Base-by-base conservation (phyloP, 306 rosid species). In the Gastrolobium bilobum region DNA sequence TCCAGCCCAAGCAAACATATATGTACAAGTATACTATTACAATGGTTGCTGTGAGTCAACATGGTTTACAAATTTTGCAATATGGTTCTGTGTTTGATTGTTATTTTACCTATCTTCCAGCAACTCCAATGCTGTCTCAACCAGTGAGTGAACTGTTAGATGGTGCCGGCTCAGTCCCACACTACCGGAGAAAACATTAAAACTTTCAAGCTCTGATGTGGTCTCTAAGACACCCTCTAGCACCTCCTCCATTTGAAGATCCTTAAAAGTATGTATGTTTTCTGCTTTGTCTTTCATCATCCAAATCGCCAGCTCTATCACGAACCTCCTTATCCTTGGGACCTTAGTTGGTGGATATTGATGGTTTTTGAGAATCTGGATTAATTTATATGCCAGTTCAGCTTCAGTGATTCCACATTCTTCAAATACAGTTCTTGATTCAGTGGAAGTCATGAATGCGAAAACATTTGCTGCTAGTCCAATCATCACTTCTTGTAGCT, bases 121-220 rank as follows among this genome's bases (percentile, higher is more conserved):
- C 26, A 91, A 65, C 14, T 70, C 65, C 84, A 91, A 78, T 29
- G 94, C 99, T 65, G 87, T 86, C 84, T 93, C 97, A 56, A 89
- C 92, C 71, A 96, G 78, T 35, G 97, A 85, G 60, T 96, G 92
- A 73, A 96, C 90, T 42, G 97, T 85, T 26, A 72, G 78, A 78
- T 50, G 79, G 85, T 96, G 98, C 35, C 97, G 84, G 88, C 89
- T 93, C 78, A 93, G 53, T 62, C 98, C 98, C 3, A 93, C 94
- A 1, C 92, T 84, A 14, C 99, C 99, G 4, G 99, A 96, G 90
- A 96, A 89, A 68, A 91, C 84, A 70, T 91, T 93, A 76, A 93
- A 96, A 88, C 98, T 91, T 88, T 96, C 98, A n/a, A 96, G 86
- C 87, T 96, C 99, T 73, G 99, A 90, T 5, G 99, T 96, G 43